Evolutionary conservation across 805 yeast genomes (phyloP).

Genomic region (Wickerhamomyces ciferrii): DNA sequence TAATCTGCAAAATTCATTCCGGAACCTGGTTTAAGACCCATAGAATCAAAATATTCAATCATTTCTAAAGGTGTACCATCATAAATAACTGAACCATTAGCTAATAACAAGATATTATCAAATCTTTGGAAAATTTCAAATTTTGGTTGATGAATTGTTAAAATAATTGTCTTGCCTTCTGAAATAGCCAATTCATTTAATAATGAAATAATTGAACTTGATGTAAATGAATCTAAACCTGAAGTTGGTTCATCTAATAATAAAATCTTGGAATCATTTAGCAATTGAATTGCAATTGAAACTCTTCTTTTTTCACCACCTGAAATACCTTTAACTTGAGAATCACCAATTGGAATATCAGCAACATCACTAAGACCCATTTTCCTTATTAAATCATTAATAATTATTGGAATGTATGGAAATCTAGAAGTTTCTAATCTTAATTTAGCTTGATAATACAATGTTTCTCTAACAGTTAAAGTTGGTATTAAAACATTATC

Average conservation of each 20-base stretch:
- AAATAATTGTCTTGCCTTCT: constrained; percentile 61
- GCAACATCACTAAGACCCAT: constrained; percentile 74
- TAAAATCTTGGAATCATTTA: constrained; percentile 67
- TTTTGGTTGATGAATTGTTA: constrained; percentile 85
- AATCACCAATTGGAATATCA: constrained; percentile 63
- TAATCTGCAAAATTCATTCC: constrained; percentile 72
- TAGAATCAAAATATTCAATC: constrained; percentile 38
- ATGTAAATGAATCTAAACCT: constrained; percentile 80
- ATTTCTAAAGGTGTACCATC: constrained; percentile 52
- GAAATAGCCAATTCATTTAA: constrained; percentile 46
- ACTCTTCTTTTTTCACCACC: constrained; percentile 85
- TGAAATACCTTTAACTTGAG: constrained; percentile 60
- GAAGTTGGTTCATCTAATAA: constrained; percentile 88
- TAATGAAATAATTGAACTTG: constrained; percentile 62
- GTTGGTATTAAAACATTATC: constrained; percentile 68
- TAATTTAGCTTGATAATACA: constrained; percentile 64
- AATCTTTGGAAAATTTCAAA: constrained; percentile 60
- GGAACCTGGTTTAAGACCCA: constrained; percentile 43
- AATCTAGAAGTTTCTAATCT: constrained; percentile 55
- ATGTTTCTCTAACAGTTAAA: constrained; percentile 67
- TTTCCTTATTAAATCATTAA: constrained; percentile 55
- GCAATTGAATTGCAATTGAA: constrained; percentile 73
- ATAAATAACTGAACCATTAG: constrained; percentile 68
- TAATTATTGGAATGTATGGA: constrained; percentile 22
- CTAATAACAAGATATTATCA: constrained; percentile 68